phyloP scores from a whole-genome alignment of 495 filamentous ascomycete species.

The Aspergillus leporis region DNA sequence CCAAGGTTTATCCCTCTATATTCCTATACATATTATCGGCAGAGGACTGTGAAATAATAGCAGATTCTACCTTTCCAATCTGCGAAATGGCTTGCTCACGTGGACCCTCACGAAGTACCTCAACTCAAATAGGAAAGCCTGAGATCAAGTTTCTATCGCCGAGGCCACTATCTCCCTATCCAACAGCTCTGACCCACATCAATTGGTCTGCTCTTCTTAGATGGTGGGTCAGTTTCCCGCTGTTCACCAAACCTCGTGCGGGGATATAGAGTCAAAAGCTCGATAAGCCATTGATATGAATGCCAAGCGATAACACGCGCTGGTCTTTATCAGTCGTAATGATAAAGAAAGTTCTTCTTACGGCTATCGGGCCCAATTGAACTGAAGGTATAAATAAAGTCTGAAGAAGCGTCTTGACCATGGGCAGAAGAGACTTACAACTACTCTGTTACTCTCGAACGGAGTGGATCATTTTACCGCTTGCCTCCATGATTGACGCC shows the following conservation, averaged over 20 bases:
- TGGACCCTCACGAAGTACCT: too few relatives aligned
- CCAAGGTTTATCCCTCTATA: too few relatives aligned
- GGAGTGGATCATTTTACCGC: neutral
- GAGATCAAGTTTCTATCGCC: too few relatives aligned
- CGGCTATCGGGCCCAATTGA: neutral
- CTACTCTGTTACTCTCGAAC: neutral
- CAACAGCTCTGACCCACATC: too few relatives aligned
- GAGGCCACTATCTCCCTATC: neutral
- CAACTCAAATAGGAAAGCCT: too few relatives aligned
- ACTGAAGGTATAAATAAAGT: neutral
- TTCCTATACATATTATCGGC: too few relatives aligned
- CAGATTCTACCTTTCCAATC: too few relatives aligned
- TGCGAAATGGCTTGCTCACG: too few relatives aligned
- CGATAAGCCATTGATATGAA: neutral
- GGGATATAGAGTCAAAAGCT: neutral
- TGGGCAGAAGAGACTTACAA: neutral
- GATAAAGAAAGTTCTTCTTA: neutral
- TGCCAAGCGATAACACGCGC: conserved; percentile 24
- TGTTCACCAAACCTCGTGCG: neutral
- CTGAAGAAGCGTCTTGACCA: neutral
- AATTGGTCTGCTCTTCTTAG: neutral
- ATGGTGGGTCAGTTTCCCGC: too few relatives aligned
- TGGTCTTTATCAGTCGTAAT: conserved; percentile 3
- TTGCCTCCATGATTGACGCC: conserved; percentile 11
- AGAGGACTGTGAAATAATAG: too few relatives aligned